Base-by-base conservation (phyloP, 2,329 filamentous ascomycete genomes). In the Alternaria angustiovoidea region DNA sequence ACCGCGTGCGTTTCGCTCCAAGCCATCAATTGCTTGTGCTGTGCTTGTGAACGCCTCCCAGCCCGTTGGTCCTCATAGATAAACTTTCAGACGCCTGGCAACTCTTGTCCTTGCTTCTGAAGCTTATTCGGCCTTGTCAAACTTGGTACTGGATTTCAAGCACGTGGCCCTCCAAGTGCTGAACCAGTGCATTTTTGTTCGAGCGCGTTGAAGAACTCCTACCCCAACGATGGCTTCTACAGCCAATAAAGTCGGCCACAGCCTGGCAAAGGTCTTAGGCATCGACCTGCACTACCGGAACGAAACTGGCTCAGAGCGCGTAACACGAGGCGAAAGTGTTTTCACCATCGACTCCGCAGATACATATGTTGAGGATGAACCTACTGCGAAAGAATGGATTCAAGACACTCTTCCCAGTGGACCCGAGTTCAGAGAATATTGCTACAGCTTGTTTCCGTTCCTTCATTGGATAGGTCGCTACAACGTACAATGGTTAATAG, bases 381-480 rank as follows among this genome's bases (percentile, higher is more conserved):
- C 95, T 0, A 91, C 88, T 4, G 87, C 88, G 0, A 72, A 79
- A 7, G 93, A 97, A 73, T 96, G 89, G 87, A 65, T 98, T 14
- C 74, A 77, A 5, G 85, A 89, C 2, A 79, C 91, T 18, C 74
- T 86, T 0, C 95, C 94, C 0, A 83, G 83, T 0, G 77, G 82
- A 7, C 65, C 75, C 1, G 85, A 91, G 36, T 54, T 89, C 4
- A 49, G 78, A 5, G 69, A 81, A 2, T 99, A 97, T 74, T 57
- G 89, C 59, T 81, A 83, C 66, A 90, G 87, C 14, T 81, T 98
- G 1, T 96, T 99, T 68, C 95, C 95, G 0, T 98, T 97, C 75
- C 76, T 91, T 5, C 84, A 87, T n/a, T 99, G 95, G 95, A 94
- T 98, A 58, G 80, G 82, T 11, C 87, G 89, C 68, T 99, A 99